Conservation (phyloP, 306 rosid species). For the Sicyos baderoa region DNA sequence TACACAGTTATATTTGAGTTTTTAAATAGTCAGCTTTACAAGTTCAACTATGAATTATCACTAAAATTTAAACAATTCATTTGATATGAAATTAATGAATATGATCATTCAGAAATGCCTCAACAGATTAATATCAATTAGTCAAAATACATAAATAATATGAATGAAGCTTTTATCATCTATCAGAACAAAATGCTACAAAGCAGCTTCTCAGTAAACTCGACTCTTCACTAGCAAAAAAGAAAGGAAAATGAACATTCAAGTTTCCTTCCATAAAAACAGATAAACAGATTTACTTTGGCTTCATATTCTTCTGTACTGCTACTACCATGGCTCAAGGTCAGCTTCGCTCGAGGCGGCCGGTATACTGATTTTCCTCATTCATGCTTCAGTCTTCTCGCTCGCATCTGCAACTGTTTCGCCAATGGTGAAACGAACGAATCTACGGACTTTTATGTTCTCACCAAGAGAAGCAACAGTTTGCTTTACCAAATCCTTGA, state of each 20-base stretch:
- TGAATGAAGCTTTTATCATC: conserved; percentile 10
- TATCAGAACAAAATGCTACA: conserved; percentile 15
- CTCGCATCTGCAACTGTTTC: conserved; percentile 40
- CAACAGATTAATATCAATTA: neutral
- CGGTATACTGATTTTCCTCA: conserved; percentile 14
- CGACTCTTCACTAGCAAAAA: conserved; percentile 1
- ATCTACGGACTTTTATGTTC: conserved; percentile 83
- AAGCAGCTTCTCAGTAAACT: conserved; percentile 9
- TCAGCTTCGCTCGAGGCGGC: neutral
- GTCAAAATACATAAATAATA: conserved; percentile 2
- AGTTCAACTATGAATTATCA: neutral
- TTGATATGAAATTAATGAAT: neutral
- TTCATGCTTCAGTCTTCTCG: conserved; percentile 7
- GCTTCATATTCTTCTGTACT: conserved; percentile 11
- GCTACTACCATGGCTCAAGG: neutral
- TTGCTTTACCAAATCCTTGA: conserved; percentile 91
- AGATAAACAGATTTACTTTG: neutral
- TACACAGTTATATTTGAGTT: too few species aligned
- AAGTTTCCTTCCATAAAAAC: neutral
- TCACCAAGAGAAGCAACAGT: conserved; percentile 98
- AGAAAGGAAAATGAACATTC: conserved; percentile 1
- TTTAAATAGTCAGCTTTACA: neutral
- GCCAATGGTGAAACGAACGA: conserved; percentile 76
- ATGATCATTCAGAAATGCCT: too few species aligned
- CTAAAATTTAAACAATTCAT: neutral